Percentiles rank a stretch among this genome's conserved stretches.
Conservation (phyloP, 495 filamentous ascomycete genomes). For the Beverwykella pulmonaria region DNA sequence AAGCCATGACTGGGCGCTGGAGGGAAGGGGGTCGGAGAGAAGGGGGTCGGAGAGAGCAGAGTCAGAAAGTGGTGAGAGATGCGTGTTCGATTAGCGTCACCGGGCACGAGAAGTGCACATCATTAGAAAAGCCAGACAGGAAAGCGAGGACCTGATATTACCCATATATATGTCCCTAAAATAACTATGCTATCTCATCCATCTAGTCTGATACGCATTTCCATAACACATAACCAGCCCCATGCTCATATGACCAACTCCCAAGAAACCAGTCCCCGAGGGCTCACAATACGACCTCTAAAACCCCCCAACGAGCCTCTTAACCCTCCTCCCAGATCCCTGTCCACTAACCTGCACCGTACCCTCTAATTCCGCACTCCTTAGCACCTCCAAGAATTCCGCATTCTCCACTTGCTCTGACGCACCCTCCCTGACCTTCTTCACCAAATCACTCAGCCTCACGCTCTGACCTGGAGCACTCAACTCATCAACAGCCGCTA, state of each 20-base stretch:
- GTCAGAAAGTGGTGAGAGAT: no score
- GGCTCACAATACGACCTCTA: constrained; percentile 3
- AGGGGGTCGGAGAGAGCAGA: no score
- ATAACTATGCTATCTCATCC: neutral
- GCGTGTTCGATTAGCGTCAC: no score
- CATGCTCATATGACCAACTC: neutral
- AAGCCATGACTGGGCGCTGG: no score
- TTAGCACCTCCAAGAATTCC: constrained; percentile 67
- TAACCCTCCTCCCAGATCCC: constrained; percentile 77
- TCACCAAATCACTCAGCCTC: constrained; percentile 75
- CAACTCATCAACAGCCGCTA: constrained; percentile 78
- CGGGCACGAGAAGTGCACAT: no score
- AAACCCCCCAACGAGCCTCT: constrained; percentile 66
- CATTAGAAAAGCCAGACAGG: neutral
- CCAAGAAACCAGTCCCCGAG: neutral
- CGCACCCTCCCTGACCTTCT: constrained; percentile 72
- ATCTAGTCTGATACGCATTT: neutral
- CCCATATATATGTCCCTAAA: neutral
- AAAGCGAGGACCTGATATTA: neutral
- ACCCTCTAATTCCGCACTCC: constrained; percentile 82
- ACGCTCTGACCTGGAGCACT: constrained; percentile 60
- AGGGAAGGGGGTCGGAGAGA: no score
- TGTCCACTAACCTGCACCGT: constrained; percentile 79
- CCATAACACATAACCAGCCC: neutral
- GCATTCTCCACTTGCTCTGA: constrained; percentile 69